Conservation (phyloP, 257 asterid genomes). For the Rhazya stricta region DNA sequence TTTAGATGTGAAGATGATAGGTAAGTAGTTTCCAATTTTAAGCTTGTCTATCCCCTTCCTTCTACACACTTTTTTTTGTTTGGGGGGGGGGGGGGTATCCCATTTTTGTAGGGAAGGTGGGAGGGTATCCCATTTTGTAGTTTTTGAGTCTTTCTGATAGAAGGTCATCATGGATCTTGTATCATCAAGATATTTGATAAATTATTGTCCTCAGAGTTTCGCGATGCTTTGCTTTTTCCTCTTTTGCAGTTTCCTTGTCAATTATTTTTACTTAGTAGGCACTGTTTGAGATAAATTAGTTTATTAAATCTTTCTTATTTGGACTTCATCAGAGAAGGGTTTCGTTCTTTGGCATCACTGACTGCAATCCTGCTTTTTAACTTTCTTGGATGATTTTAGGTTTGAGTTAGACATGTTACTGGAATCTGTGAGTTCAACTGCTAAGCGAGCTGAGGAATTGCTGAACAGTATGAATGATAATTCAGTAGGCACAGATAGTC, state of each 20-base stretch:
- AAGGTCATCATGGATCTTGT: not conserved
- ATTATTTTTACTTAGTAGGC: not conserved
- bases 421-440: conserved; percentile 82
- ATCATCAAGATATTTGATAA: not conserved
- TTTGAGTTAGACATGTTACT: conserved; percentile 96
- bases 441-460: conserved; percentile 80
- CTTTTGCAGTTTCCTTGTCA: not conserved
- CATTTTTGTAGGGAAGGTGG: not conserved
- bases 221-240: not conserved
- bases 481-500: conserved; percentile 50
- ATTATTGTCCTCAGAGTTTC: not conserved
- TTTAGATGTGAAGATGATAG: conserved; percentile 98
- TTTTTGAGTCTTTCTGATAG: not conserved
- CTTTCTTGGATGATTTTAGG: conserved; percentile 38
- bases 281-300: not conserved
- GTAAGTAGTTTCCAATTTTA: conserved; percentile 26
- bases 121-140: not conserved
- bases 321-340: not conserved
- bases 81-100: not conserved
- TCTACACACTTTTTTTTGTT: too few species aligned
- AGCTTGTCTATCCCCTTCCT: not conserved
- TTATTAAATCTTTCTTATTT: not conserved
- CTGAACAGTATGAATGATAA: conserved; percentile 55
- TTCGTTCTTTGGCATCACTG: not conserved
- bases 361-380: not conserved